Conservation (phyloP, 108 stramenopile genomes). For the Cyclotella cryptica region DNA sequence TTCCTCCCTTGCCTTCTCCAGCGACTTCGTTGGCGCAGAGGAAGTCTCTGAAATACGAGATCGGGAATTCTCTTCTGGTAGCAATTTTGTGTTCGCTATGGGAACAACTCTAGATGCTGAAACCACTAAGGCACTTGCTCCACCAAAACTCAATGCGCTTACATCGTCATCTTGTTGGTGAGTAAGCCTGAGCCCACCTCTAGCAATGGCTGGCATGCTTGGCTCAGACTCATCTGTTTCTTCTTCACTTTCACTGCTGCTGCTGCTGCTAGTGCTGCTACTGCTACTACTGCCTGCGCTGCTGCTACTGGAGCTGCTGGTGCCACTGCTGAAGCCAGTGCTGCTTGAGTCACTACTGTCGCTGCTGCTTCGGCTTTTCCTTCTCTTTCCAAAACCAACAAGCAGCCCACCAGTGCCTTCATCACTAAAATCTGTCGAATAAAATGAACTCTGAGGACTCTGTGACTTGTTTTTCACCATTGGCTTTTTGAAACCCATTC, state of each 20-base stretch:
- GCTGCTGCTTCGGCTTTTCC: background rate
- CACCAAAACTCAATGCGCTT: slow-evolving; percentile 54
- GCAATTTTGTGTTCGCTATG: background rate
- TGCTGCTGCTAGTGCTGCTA: background rate
- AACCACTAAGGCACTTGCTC: slow-evolving; percentile 48
- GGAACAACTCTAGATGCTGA: background rate
- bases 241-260: slow-evolving; percentile 11
- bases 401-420: slow-evolving; percentile 40
- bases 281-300: slow-evolving; percentile 10
- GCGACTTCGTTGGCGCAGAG: background rate
- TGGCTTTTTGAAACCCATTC: background rate
- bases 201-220: slow-evolving; percentile 32
- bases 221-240: slow-evolving; percentile 35
- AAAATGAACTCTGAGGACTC: slow-evolving; percentile 9
- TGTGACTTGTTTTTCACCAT: background rate
- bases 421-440: slow-evolving; percentile 42
- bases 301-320: slow-evolving; percentile 28
- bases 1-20: slow-evolving; percentile 3
- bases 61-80: slow-evolving; percentile 1
- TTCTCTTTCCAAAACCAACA: slow-evolving; percentile 50
- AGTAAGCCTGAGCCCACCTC: slow-evolving; percentile 27
- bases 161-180: slow-evolving; percentile 30
- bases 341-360: slow-evolving; percentile 18
- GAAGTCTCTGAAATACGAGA: slow-evolving; percentile 14
- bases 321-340: slow-evolving; percentile 21